phyloP scores from a whole-genome alignment of 2,329 filamentous ascomycete species.

The Zelopaecilomyces penicillatus region DNA sequence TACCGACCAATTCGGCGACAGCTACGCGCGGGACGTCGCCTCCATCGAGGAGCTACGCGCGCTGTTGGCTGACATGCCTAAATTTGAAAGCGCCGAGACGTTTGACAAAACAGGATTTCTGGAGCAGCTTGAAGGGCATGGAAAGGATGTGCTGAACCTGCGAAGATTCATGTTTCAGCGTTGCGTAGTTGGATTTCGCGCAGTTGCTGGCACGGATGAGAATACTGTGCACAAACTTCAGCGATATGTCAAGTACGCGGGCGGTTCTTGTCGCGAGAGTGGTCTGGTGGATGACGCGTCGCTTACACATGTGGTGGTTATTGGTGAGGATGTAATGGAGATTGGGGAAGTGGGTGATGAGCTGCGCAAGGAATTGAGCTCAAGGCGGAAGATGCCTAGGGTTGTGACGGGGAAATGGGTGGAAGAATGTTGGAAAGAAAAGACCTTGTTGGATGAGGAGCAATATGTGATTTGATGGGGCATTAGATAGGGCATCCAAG shows the following conservation, averaged over 20 bases:
- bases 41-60: conserved; percentile 52
- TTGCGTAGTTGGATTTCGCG: conserved; percentile 33
- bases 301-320: conserved; percentile 65
- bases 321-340: conserved; percentile 31
- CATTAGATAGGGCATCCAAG: background rate
- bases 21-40: conserved; percentile 64
- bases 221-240: conserved; percentile 34
- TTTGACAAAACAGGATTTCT: conserved; percentile 42
- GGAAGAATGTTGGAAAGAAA: conserved; percentile 69
- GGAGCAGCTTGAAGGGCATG: conserved; percentile 46
- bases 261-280: conserved; percentile 48
- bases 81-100: conserved; percentile 30
- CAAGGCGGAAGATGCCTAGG: conserved; percentile 49
- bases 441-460: conserved; percentile 74
- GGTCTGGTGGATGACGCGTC: conserved; percentile 34
- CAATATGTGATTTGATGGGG: conserved; percentile 30
- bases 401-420: conserved; percentile 68
- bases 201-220: conserved; percentile 20
- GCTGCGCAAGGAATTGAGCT: conserved; percentile 39
- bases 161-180: conserved; percentile 45
- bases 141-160: conserved; percentile 43
- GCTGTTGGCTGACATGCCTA: conserved; percentile 42
- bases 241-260: conserved; percentile 60
- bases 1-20: conserved; percentile 73
- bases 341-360: conserved; percentile 29